Evolutionary conservation across 768 basidiomycete species (phyloP).

Genomic region (Gloeophyllum trabeum): DNA sequence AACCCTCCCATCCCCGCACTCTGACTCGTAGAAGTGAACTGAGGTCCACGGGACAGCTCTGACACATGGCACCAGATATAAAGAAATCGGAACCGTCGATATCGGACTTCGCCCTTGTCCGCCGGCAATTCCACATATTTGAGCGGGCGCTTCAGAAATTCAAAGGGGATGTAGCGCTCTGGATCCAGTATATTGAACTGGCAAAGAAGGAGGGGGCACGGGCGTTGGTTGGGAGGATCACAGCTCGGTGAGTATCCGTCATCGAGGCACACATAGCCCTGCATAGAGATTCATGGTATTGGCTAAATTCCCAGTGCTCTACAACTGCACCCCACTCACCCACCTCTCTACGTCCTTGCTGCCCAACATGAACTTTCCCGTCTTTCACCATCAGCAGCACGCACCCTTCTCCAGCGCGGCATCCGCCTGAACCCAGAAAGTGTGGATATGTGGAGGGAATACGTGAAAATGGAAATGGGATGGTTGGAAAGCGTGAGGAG

Average conservation of each 20-base stretch:
- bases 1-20: too few species aligned
- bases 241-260: conserved; percentile 50
- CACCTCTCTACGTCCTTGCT: conserved; percentile 73
- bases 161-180: conserved; percentile 77
- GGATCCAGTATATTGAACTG: conserved; percentile 82
- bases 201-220: conserved; percentile 74
- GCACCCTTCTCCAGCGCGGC: conserved; percentile 77
- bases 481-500: conserved; percentile 73
- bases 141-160: conserved; percentile 85
- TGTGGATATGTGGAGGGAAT: conserved; percentile 78
- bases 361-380: conserved; percentile 76
- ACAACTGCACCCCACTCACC: conserved; percentile 73
- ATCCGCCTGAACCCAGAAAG: conserved; percentile 67
- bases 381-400: conserved; percentile 66
- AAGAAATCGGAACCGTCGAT: conserved; percentile 41
- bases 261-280: not conserved
- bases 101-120: conserved; percentile 78
- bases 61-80: too few species aligned
- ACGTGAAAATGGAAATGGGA: conserved; percentile 81
- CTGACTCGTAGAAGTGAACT: too few species aligned
- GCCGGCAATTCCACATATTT: conserved; percentile 81
- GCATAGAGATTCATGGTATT: not conserved
- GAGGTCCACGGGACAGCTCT: not conserved
- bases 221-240: conserved; percentile 70
- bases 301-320: conserved; percentile 44